Percentiles rank a stretch among this genome's conserved stretches.
phyloP scores from a whole-genome alignment of 2,329 filamentous ascomycete species.

The Aspergillus thermomutatus region DNA sequence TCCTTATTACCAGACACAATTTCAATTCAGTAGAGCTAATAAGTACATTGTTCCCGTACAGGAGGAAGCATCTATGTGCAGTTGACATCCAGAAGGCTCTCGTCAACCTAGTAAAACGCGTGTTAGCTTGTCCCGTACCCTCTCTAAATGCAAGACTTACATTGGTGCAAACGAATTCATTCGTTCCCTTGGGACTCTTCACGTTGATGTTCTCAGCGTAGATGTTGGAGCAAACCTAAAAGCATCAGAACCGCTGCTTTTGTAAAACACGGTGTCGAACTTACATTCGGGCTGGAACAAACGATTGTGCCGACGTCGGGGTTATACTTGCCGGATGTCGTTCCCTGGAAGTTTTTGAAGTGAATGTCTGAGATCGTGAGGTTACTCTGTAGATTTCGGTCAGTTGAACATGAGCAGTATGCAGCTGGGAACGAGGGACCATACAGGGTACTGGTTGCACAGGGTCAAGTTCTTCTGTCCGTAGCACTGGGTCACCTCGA shows the following conservation, averaged over 20 bases:
- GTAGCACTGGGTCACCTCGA: constrained; percentile 65
- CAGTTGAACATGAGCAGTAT: background rate
- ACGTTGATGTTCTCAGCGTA: constrained; percentile 46
- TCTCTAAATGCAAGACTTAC: constrained; percentile 21
- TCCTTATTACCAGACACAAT: background rate
- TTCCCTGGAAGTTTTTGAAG: constrained; percentile 57
- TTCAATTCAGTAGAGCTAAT: background rate
- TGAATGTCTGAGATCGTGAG: constrained; percentile 55
- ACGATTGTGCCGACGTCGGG: constrained; percentile 48
- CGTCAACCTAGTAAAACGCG: constrained; percentile 23
- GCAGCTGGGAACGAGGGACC: constrained; percentile 1
- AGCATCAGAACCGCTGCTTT: background rate
- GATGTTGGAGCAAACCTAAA: constrained; percentile 46
- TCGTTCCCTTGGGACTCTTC: constrained; percentile 45
- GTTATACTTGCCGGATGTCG: constrained; percentile 46
- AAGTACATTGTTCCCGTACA: background rate
- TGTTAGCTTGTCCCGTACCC: background rate
- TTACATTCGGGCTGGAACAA: constrained; percentile 48
- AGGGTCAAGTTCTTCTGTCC: constrained; percentile 60
- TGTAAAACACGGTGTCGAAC: constrained; percentile 16
- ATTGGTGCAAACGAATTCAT: constrained; percentile 45
- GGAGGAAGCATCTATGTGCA: constrained; percentile 20
- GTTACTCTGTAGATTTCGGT: constrained; percentile 28
- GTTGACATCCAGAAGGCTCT: constrained; percentile 33
- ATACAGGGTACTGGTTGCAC: constrained; percentile 57